A percentile compares a stretch with the other conserved stretches of the same genome.
These are phyloP conservation scores for Trypanosoma platydactyli DNA, from an alignment of 208 protist genomes.

Conservation along the genomic window DNA sequence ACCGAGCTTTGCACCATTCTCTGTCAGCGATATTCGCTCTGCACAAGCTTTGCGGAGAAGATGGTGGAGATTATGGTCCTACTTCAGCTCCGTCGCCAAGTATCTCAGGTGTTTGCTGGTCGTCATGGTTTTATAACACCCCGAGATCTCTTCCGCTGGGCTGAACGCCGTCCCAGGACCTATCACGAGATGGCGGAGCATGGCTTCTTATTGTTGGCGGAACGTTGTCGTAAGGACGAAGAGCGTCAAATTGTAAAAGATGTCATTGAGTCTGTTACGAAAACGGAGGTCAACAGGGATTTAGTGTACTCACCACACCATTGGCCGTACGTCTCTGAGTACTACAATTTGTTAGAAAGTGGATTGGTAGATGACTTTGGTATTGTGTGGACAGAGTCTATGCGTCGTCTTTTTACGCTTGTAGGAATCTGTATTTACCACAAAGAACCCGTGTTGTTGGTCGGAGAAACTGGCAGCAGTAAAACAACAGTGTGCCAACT, in stretches of 20 bases:
- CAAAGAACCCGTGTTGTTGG: conserved; percentile 97
- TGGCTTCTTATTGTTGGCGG: conserved; percentile 98
- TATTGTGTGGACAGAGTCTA: conserved; percentile 96
- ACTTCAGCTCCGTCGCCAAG: conserved; percentile 93
- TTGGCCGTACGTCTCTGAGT: conserved; percentile 82
- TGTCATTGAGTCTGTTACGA: conserved; percentile 82
- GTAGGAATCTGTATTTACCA: conserved; percentile 94
- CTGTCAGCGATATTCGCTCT: conserved; percentile 92
- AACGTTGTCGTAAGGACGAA: conserved; percentile 93
- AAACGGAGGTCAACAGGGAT: conserved; percentile 70
- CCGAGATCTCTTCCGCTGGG: conserved; percentile 99
- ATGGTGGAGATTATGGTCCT: conserved; percentile 96
- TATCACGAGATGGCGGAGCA: conserved; percentile 96
- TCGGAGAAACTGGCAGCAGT: conserved; percentile 99
- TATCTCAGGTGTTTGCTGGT: conserved; percentile 98
- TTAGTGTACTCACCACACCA: conserved; percentile 69
- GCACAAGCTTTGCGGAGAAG: conserved; percentile 90
- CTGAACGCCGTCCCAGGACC: conserved; percentile 87
- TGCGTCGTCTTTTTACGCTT: conserved; percentile 96
- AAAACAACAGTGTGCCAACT: conserved; percentile 99
- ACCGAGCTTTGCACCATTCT: conserved; percentile 98
- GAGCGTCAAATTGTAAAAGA: conserved; percentile 96
- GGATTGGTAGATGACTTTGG: conserved; percentile 79
- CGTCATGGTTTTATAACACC: conserved; percentile 99
- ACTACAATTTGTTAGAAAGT: conserved; percentile 65